Evolutionary conservation across 2,329 filamentous ascomycete genomes (phyloP).

Genomic region (Botryotinia convoluta): DNA sequence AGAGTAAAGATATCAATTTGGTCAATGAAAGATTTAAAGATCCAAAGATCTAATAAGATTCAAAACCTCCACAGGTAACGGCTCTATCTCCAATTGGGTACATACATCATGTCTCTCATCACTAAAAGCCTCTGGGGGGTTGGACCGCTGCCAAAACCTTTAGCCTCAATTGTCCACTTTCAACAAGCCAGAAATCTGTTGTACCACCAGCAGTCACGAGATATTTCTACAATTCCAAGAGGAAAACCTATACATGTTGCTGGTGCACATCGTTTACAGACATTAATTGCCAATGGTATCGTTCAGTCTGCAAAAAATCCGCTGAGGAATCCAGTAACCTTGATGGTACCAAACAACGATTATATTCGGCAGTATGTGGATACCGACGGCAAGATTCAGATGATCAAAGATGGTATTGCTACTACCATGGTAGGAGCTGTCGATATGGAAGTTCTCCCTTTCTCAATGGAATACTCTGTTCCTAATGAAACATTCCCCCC

Average conservation of each 20-base stretch:
- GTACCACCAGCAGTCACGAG: slow-evolving; percentile 3
- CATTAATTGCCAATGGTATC: slow-evolving; percentile 3
- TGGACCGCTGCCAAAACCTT: slow-evolving; percentile 1
- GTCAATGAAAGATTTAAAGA: background rate
- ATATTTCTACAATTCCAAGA: background rate
- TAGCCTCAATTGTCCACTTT: background rate
- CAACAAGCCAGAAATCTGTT: background rate
- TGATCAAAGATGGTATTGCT: background rate
- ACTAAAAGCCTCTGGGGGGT: background rate
- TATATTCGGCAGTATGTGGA: slow-evolving; percentile 9
- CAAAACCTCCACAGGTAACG: background rate
- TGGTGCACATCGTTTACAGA: background rate
- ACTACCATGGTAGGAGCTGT: slow-evolving; percentile 2
- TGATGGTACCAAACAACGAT: background rate
- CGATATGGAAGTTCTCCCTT: slow-evolving; percentile 8
- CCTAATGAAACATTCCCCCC: background rate
- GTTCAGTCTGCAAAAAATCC: background rate
- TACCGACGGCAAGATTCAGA: background rate
- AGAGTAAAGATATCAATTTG: background rate
- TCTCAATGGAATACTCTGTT: slow-evolving; percentile 1
- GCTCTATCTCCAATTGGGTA: background rate
- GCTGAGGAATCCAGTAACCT: background rate
- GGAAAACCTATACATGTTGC: background rate
- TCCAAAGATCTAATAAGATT: background rate
- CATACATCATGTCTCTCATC: background rate